A percentile compares a stretch with the other conserved stretches of the same genome.
These are phyloP conservation scores for Scortechinia acanthostroma DNA, from an alignment of 2,329 filamentous ascomycete species.

Conservation along the genomic window DNA sequence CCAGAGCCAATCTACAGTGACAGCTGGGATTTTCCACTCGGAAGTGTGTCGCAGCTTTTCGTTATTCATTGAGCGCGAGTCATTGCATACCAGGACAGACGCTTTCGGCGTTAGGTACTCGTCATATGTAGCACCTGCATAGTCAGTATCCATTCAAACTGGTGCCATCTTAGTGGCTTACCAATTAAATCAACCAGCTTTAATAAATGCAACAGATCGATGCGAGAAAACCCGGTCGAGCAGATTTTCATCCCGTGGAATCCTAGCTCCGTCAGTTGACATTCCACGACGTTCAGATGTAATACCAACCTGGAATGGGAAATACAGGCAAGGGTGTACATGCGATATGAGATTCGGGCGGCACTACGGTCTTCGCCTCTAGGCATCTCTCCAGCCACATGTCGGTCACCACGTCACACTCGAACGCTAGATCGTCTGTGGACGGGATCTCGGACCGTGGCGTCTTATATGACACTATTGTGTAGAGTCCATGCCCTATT, in stretches of 20 bases:
- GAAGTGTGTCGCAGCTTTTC: slow-evolving; percentile 76
- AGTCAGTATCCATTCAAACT: slow-evolving; percentile 14
- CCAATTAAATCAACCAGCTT: slow-evolving; percentile 52
- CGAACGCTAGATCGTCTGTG: slow-evolving; percentile 15
- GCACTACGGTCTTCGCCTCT: slow-evolving; percentile 64
- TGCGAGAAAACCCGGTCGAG: slow-evolving; percentile 74
- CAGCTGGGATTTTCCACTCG: slow-evolving; percentile 73
- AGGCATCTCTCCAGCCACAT: slow-evolving; percentile 91
- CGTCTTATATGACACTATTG: slow-evolving; percentile 38
- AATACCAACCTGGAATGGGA: slow-evolving; percentile 37
- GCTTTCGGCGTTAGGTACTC: slow-evolving; percentile 67
- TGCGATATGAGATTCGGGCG: slow-evolving; percentile 64
- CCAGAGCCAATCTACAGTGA: slow-evolving; percentile 79
- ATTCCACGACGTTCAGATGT: neutral
- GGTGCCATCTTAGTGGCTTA: neutral
- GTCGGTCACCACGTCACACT: slow-evolving; percentile 57
- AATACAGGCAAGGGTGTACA: slow-evolving; percentile 71
- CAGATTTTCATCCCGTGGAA: slow-evolving; percentile 69
- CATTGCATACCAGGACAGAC: slow-evolving; percentile 73
- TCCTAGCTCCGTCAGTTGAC: no score
- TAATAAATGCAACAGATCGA: slow-evolving; percentile 79
- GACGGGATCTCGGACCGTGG: slow-evolving; percentile 37
- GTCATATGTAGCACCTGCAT: slow-evolving; percentile 75
- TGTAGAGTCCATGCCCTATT: slow-evolving; percentile 32
- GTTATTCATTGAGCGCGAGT: slow-evolving; percentile 43